Evolutionary conservation across 2,329 filamentous ascomycete species (phyloP).

Genomic region (Aspergillus ruber): DNA sequence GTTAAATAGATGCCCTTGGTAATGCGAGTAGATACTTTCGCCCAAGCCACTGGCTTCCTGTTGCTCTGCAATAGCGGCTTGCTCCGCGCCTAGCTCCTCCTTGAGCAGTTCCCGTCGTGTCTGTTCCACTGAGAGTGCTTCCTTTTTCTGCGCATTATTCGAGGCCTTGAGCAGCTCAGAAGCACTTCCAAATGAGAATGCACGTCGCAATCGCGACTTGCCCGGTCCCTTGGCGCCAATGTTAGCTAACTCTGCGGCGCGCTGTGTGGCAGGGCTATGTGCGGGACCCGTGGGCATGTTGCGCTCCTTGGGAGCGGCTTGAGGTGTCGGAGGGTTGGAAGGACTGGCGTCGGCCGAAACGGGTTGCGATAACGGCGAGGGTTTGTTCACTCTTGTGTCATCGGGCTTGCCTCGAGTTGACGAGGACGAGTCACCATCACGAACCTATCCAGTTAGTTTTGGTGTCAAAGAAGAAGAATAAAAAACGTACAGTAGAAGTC

Average conservation of each 20-base stretch:
- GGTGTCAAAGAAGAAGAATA: background rate
- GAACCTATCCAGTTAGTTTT: background rate
- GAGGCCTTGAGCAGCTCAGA: conserved; percentile 77
- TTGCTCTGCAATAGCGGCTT: conserved; percentile 81
- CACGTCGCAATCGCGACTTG: conserved; percentile 79
- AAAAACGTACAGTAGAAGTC: conserved; percentile 13
- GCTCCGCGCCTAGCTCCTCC: conserved; percentile 77
- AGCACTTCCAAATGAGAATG: conserved; percentile 94
- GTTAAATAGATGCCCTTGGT: conserved; percentile 73
- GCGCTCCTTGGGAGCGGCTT: conserved; percentile 17
- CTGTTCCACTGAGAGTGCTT: conserved; percentile 45
- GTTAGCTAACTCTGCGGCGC: conserved; percentile 79
- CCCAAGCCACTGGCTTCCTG: conserved; percentile 91
- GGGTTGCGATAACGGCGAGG: conserved; percentile 69
- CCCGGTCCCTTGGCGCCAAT: conserved; percentile 71
- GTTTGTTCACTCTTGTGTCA: conserved; percentile 55
- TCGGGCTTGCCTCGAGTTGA: conserved; percentile 48
- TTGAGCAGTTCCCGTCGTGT: conserved; percentile 58
- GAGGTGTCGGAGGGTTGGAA: conserved; percentile 11
- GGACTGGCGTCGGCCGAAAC: conserved; percentile 42
- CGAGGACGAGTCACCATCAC: background rate
- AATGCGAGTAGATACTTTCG: conserved; percentile 78
- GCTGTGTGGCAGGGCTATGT: conserved; percentile 69
- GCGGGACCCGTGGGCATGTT: conserved; percentile 26
- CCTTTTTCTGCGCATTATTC: conserved; percentile 45